Percentiles rank a stretch among this genome's conserved stretches.
These are phyloP conservation scores for Penicillium egyptiacum DNA, from an alignment of 495 filamentous ascomycete genomes.

Conservation along the genomic window DNA sequence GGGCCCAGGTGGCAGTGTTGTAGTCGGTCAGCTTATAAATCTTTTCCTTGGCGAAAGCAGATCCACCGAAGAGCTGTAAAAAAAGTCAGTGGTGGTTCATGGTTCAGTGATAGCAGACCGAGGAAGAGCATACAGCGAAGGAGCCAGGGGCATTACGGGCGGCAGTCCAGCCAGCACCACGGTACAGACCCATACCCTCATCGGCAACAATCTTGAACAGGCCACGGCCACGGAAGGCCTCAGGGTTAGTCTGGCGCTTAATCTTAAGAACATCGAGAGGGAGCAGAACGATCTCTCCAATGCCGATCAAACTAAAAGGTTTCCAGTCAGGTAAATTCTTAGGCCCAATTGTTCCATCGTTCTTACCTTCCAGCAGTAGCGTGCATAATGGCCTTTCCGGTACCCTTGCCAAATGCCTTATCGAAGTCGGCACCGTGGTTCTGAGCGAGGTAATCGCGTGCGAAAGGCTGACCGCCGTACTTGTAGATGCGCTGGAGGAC, in stretches of 20 bases:
- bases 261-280: slow-evolving; percentile 98
- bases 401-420: slow-evolving; percentile 87
- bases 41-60: slow-evolving; percentile 97
- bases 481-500: slow-evolving; percentile 96
- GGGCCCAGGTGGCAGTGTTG: slow-evolving; percentile 88
- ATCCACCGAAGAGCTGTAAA: slow-evolving; percentile 91
- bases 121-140: slow-evolving; percentile 72
- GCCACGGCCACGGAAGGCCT: slow-evolving; percentile 93
- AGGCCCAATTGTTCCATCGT: background rate
- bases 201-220: slow-evolving; percentile 85
- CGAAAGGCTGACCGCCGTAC: slow-evolving; percentile 96
- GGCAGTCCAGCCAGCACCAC: slow-evolving; percentile 96
- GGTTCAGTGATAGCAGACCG: slow-evolving; percentile 11
- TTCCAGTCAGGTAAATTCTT: background rate
- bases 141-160: slow-evolving; percentile 95
- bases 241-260: slow-evolving; percentile 98
- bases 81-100: slow-evolving; percentile 18
- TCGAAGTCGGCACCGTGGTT: slow-evolving; percentile 85
- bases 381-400: slow-evolving; percentile 96
- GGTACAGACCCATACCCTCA: slow-evolving; percentile 94
- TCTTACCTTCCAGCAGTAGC: slow-evolving; percentile 87
- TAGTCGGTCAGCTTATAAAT: slow-evolving; percentile 86
- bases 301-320: slow-evolving; percentile 74
- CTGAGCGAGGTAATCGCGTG: slow-evolving; percentile 80
- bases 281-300: slow-evolving; percentile 93